phyloP scores from a whole-genome alignment of 768 basidiomycete genomes.

The Rhizopogon vesiculosus region DNA sequence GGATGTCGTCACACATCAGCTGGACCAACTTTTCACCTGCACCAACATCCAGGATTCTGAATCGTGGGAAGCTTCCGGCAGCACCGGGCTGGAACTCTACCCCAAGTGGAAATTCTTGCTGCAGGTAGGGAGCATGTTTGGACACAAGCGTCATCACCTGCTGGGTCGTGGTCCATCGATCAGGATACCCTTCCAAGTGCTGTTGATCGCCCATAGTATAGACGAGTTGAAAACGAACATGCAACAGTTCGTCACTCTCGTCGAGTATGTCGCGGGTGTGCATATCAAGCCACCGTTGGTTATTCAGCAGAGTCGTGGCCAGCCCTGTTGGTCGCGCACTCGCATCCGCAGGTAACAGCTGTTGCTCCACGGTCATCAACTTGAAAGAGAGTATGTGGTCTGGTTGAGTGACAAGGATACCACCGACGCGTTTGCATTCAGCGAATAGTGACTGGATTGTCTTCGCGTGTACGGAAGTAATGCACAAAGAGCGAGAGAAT shows the following conservation, averaged over 20 bases:
- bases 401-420: constrained; percentile 42
- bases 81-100: background rate
- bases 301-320: constrained; percentile 13
- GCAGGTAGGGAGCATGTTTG: constrained; percentile 19
- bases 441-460: constrained; percentile 4
- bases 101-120: background rate
- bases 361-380: constrained; percentile 33
- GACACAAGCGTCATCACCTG: constrained; percentile 24
- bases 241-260: constrained; percentile 32
- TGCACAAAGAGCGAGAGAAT: constrained; percentile 21
- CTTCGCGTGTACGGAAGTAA: constrained; percentile 14
- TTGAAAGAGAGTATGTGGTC: constrained; percentile 48
- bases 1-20: constrained; percentile 9
- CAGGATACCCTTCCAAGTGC: constrained; percentile 33
- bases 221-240: constrained; percentile 41
- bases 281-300: constrained; percentile 18
- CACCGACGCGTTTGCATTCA: constrained; percentile 31
- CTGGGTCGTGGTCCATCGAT: constrained; percentile 38
- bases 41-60: constrained; percentile 1
- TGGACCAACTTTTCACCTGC: background rate
- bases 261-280: constrained; percentile 24
- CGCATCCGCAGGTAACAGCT: constrained; percentile 2
- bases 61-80: constrained; percentile 1
- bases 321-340: background rate
- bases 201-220: constrained; percentile 37